These are phyloP conservation scores for Erysiphe pulchra DNA, from an alignment of 2,329 filamentous ascomycete species.

Conservation along the genomic window DNA sequence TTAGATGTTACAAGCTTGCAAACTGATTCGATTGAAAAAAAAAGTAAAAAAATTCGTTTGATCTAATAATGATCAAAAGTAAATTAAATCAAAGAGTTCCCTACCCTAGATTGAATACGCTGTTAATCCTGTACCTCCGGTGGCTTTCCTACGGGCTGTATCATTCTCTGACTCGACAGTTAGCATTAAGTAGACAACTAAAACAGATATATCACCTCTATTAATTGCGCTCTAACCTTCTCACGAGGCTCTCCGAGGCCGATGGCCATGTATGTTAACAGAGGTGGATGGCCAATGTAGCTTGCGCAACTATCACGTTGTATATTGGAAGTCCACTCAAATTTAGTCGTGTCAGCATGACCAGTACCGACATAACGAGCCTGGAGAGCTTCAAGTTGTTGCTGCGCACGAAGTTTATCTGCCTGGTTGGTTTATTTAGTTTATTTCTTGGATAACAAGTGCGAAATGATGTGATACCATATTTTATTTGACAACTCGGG, in stretches of 20 bases:
- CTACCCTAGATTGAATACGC: too few relatives aligned
- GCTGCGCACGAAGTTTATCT: conserved; percentile 91
- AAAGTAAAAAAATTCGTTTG: too few relatives aligned
- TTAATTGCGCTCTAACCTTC: conserved; percentile 53
- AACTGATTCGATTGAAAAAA: too few relatives aligned
- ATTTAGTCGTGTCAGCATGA: conserved; percentile 86
- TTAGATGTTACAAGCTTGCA: too few relatives aligned
- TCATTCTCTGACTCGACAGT: conserved; percentile 29
- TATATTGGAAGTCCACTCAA: conserved; percentile 94
- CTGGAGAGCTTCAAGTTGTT: conserved; percentile 92
- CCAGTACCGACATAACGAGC: conserved; percentile 90
- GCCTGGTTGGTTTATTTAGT: conserved; percentile 28
- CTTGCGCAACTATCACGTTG: conserved; percentile 77
- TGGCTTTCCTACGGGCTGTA: conserved; percentile 37
- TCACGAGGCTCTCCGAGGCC: conserved; percentile 67
- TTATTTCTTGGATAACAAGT: too few relatives aligned
- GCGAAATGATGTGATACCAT: too few relatives aligned
- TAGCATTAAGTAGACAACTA: too few relatives aligned
- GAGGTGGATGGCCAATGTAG: conserved; percentile 69
- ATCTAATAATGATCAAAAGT: too few relatives aligned
- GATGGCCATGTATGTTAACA: conserved; percentile 71
- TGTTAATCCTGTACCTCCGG: conserved; percentile 27
- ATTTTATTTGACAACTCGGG: too few relatives aligned
- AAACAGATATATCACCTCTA: conserved; percentile 29
- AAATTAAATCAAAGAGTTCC: too few relatives aligned